Evolutionary conservation across 345 rosid genomes (phyloP).

Genomic region (Durio zibethinus): DNA sequence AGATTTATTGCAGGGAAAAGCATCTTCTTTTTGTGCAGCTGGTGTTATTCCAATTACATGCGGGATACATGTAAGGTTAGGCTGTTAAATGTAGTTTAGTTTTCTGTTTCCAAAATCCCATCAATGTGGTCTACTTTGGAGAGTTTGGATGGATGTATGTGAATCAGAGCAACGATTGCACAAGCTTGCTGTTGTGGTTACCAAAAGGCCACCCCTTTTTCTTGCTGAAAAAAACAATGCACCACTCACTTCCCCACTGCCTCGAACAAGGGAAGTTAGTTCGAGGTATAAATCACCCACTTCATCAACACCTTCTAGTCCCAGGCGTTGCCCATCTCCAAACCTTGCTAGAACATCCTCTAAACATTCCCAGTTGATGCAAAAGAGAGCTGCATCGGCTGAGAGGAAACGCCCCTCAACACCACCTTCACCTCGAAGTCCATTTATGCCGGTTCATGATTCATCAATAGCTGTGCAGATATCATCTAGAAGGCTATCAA

Average conservation of each 20-base stretch:
- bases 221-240: slow-evolving; percentile 76
- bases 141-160: slow-evolving; percentile 73
- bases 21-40: slow-evolving; percentile 39
- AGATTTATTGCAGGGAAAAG: slow-evolving; percentile 56
- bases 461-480: slow-evolving; percentile 47
- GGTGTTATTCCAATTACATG: slow-evolving; percentile 32
- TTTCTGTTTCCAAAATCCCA: slow-evolving; percentile 23
- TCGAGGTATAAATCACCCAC: slow-evolving; percentile 88
- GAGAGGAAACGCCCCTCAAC: slow-evolving; percentile 89
- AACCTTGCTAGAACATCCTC: slow-evolving; percentile 49
- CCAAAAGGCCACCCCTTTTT: slow-evolving; percentile 57
- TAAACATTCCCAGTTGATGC: slow-evolving; percentile 44
- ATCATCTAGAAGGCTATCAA: slow-evolving; percentile 59
- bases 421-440: slow-evolving; percentile 59
- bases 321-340: slow-evolving; percentile 75
- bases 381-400: slow-evolving; percentile 77
- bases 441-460: slow-evolving; percentile 72
- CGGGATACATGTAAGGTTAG: slow-evolving; percentile 32
- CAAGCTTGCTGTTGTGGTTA: slow-evolving; percentile 50
- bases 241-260: slow-evolving; percentile 43
- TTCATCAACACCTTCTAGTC: slow-evolving; percentile 41
- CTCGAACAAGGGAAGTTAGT: slow-evolving; percentile 59
- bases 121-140: slow-evolving; percentile 59
- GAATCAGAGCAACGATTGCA: slow-evolving; percentile 41
- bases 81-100: slow-evolving; percentile 31